Evolutionary conservation across 1,284 basidiomycete genomes (phyloP).

Genomic region (Austroboletus novae-zelandiae): DNA sequence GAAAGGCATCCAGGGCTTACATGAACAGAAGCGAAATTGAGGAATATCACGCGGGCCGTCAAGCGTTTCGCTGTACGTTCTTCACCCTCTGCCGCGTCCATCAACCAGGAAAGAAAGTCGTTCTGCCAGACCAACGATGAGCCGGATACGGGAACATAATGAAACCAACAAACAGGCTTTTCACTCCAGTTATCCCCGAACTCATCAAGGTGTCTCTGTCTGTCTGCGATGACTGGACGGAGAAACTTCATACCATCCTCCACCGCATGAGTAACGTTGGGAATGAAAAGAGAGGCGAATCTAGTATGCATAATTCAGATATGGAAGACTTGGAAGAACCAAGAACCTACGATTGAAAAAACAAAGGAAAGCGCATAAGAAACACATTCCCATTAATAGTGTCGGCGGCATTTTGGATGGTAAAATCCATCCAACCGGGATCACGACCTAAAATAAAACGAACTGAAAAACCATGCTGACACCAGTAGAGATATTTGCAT

Average conservation of each 20-base stretch:
- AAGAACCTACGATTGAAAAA: slow-evolving; percentile 36
- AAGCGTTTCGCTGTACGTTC: slow-evolving; percentile 31
- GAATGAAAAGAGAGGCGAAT: slow-evolving; percentile 14
- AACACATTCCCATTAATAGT: slow-evolving; percentile 17
- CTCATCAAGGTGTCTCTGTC: slow-evolving; percentile 29
- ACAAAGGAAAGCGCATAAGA: slow-evolving; percentile 36
- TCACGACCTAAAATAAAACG: not conserved
- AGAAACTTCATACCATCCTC: slow-evolving; percentile 13
- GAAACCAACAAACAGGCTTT: slow-evolving; percentile 34
- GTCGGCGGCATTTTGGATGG: not conserved
- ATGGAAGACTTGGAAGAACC: not conserved
- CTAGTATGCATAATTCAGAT: not conserved
- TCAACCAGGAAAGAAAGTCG: slow-evolving; percentile 44
- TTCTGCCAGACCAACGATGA: slow-evolving; percentile 25
- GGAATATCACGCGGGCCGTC: slow-evolving; percentile 30
- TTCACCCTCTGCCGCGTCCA: slow-evolving; percentile 37
- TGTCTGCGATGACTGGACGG: slow-evolving; percentile 37
- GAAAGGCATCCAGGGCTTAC: slow-evolving; percentile 3
- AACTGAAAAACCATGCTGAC: not conserved
- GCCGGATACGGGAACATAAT: not conserved
- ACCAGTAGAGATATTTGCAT: not conserved
- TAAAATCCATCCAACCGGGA: not conserved
- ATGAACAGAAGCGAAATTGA: slow-evolving; percentile 43
- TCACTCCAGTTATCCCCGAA: slow-evolving; percentile 36
- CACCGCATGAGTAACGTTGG: slow-evolving; percentile 14